Base-by-base conservation (phyloP, 768 basidiomycete species). In the Stropharia rugosoannulata region DNA sequence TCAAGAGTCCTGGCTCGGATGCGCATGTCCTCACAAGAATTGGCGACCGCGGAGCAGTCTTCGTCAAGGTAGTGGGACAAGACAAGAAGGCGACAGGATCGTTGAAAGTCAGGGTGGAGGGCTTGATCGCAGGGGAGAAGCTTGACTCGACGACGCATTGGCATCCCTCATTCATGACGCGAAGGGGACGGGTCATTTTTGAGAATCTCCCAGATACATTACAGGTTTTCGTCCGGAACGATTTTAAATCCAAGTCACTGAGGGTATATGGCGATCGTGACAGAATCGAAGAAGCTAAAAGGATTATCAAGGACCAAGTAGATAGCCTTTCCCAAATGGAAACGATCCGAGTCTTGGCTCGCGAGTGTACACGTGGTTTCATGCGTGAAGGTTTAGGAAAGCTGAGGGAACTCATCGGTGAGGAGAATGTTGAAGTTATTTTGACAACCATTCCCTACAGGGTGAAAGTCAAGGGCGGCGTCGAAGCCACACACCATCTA, bases 81-180 rank as follows among this genome's bases (percentile, higher is more conserved):
- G 78, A 80, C 48, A 80, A 80, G 66, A 78, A 80, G 59, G 75
- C 75, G 1, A 74, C 80, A 1, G 85, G 85, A 1, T 72, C 76
- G 4, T 62, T 87, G 56, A 86, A 85, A 68, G 84, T 86, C 11
- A 70, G 84, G 49, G 80, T 83, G 0, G 85, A 86, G 64, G 77
- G 71, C 49, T 63, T 86, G 38, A 78, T 75, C 2, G 72, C 71
- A 19, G 85, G 85, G 5, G 77, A 80, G 39, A 78, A 68, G 36
- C 68, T 86, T 9, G 73, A 70, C 40, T 56, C 69, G 6, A 38
- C 36, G 2, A 67, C 68, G 3, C 73, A 73, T 35, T 86, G 83
- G 84, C 83, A 85, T 65, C 67, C 72, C 35, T 73, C 73, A 0
- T 73, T 84, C 55, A 62, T 45, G 35, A 58, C 29, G 36, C 5